Base-by-base conservation (phyloP, 805 yeast genomes). In the Pichia insulana region DNA sequence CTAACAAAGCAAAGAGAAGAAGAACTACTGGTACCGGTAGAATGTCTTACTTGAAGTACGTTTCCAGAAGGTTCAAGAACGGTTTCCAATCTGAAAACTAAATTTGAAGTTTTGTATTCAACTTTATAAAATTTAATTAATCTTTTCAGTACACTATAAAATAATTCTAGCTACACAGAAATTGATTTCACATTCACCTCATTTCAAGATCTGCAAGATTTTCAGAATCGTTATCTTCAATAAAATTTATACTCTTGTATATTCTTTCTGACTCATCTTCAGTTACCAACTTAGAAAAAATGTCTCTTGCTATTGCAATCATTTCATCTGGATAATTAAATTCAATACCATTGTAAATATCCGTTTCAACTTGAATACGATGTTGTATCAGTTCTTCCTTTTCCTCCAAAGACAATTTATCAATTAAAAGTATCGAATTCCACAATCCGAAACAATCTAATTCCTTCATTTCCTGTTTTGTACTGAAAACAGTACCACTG, bases 21-120 rank as follows among this genome's bases (percentile, higher is more conserved):
- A 83, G 84, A 73, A 92, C 98, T 61, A 89, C 97, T 62, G 98
- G 98, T 80, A 81, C 97, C 71, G 98, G 98, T 76, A 94, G 98
- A 78, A 86, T 87, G 94, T 78, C 89, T 71, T 79, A 90, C 88
- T 81, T 92, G 74, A 92, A 90, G 80, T 82, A 80, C 74, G 95
- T 92, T 63, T 74, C 92, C 61, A 89, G 97, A 82, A 86, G 88
- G 79, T 90, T 90, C 85, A 86, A 89, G 85, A 90, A 90, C 82
- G 95, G 88, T 70, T 92, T 92, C 96, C 96, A 86, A 74, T 69
- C 95, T 63, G 59, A 57, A 50, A 43, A 39, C 40, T 43, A 43
- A 42, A 35, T 40, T 34, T 34, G 42, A 31, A 26, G 34, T 40
- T 34, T 30, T 15, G 15, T 27, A n/a, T 11, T 11, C 15, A 5